Evolutionary conservation across 2,329 filamentous ascomycete genomes (phyloP).

Genomic region (Coniella lustricola): DNA sequence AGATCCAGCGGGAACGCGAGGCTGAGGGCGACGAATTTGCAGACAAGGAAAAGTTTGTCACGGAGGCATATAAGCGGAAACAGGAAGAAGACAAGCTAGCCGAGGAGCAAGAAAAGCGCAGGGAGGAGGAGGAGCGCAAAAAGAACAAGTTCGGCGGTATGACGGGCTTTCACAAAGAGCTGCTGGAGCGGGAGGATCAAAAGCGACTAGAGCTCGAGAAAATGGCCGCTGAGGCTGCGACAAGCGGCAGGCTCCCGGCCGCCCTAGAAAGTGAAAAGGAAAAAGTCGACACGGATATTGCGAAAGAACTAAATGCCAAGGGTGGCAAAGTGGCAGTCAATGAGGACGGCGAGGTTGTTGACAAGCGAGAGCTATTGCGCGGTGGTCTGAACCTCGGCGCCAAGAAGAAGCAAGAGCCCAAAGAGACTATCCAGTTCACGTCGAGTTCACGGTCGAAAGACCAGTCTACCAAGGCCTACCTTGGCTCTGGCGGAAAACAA

Average conservation of each 20-base stretch:
- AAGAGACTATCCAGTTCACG: slow-evolving; percentile 24
- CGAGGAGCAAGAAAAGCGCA: slow-evolving; percentile 63
- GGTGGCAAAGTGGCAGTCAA: slow-evolving; percentile 61
- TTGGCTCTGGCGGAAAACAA: slow-evolving; percentile 48
- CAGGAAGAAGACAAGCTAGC: slow-evolving; percentile 66
- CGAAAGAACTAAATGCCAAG: slow-evolving; percentile 58
- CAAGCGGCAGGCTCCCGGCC: slow-evolving; percentile 28
- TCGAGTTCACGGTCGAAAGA: slow-evolving; percentile 24
- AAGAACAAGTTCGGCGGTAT: slow-evolving; percentile 64
- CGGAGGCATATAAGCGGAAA: slow-evolving; percentile 73
- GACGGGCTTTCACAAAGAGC: slow-evolving; percentile 69
- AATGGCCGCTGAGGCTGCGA: slow-evolving; percentile 52
- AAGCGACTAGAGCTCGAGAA: slow-evolving; percentile 63
- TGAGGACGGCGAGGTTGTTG: slow-evolving; percentile 75
- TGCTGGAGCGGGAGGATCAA: slow-evolving; percentile 64
- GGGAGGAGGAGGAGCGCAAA: slow-evolving; percentile 57
- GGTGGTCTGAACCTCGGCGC: slow-evolving; percentile 68
- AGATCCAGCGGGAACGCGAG: slow-evolving; percentile 69
- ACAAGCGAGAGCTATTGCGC: slow-evolving; percentile 72
- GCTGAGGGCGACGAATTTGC: slow-evolving; percentile 74
- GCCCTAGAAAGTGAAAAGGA: slow-evolving; percentile 33
- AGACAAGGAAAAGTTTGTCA: slow-evolving; percentile 82
- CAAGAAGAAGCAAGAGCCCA: slow-evolving; percentile 46
- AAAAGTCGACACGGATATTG: slow-evolving; percentile 57
- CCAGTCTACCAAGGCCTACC: slow-evolving; percentile 28